phyloP scores from a whole-genome alignment of 2,329 filamentous ascomycete species.

The Penicillium sp. region DNA sequence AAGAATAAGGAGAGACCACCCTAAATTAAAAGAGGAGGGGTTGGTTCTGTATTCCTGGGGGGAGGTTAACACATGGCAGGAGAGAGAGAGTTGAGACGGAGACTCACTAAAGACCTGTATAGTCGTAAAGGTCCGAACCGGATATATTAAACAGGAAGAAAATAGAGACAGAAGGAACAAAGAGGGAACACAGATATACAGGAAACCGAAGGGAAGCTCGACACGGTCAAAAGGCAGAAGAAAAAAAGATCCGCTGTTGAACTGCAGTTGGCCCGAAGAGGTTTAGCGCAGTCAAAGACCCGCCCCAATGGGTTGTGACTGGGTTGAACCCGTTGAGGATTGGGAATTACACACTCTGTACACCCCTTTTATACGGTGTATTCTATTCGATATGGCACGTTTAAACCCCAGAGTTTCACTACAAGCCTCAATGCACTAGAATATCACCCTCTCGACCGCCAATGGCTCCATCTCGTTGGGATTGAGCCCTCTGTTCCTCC shows the following conservation, averaged over 20 bases:
- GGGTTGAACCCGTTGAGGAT: conserved; percentile 15
- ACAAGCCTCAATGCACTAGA: too few species aligned
- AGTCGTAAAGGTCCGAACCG: background rate
- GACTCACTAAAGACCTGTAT: background rate
- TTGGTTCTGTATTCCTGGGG: background rate
- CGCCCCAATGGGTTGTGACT: conserved; percentile 26
- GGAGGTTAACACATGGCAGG: background rate
- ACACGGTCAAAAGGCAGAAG: background rate
- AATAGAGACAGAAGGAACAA: conserved; percentile 6
- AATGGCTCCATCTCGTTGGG: too few species aligned
- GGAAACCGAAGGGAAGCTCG: background rate
- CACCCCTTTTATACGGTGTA: too few species aligned
- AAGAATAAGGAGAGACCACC: background rate
- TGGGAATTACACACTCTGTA: background rate
- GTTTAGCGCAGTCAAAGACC: conserved; percentile 31
- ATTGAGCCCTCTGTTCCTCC: too few species aligned
- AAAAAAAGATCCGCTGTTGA: conserved; percentile 32
- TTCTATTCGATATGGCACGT: too few species aligned
- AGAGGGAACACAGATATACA: conserved; percentile 10
- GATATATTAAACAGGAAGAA: conserved; percentile 10
- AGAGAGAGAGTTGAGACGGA: background rate
- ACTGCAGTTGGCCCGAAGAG: conserved; percentile 33
- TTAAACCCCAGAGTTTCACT: background rate
- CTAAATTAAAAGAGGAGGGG: conserved; percentile 1
- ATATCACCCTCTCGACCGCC: background rate